Evolutionary conservation across 768 basidiomycete species (phyloP), one percentile per base, ranked within the genome.

Genomic region (Leccinum imitatum): DNA sequence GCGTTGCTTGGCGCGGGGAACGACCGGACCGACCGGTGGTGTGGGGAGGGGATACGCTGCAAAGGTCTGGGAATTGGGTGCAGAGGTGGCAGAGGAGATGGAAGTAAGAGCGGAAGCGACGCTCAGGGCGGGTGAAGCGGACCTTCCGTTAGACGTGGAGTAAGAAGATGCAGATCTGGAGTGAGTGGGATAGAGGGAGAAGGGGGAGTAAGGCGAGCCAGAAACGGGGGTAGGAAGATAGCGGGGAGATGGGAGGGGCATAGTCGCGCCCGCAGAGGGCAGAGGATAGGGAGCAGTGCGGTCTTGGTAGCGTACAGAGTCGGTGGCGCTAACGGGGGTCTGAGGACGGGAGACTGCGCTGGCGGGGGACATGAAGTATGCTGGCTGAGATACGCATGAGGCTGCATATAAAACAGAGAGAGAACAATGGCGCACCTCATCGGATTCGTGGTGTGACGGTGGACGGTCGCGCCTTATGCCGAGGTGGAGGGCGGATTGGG

Each of bases 61-160:
- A 23, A 71, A 74, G 3, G 71, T 61, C 58, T 72, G 75, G 0
- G 73, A 69, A 56, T 69, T 72, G 21, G 74, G 69, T 10, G 61
- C 56, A 4, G 78, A 77, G 7, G 68, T 56, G 6, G 66, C 69
- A 37, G 79, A 77, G 6, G 86, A 84, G 53, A 80, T 76, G 11
- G 84, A 85, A 1, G 85, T 84, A 30, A 80, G 74, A 10, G 76
- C 79, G 37, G 84, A 85, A 7, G 75, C 78, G 23, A 79, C 77
- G 68, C 87, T 90, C 41, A 82, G 75, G 2, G 87, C 81, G 1
- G 90, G 89, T 0, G 89, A 90, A 7, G 80, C 76, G 17, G 84
- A 80, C 51, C 84, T 82, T 7, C 79, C 81, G 62, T 82, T 76
- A 6, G 79, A 80, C 1, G 74, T 76, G 46, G 79, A 78, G 59